These are phyloP conservation scores for Tubosaeta sp. DNA, from an alignment of 768 basidiomycete species.

Conservation along the genomic window DNA sequence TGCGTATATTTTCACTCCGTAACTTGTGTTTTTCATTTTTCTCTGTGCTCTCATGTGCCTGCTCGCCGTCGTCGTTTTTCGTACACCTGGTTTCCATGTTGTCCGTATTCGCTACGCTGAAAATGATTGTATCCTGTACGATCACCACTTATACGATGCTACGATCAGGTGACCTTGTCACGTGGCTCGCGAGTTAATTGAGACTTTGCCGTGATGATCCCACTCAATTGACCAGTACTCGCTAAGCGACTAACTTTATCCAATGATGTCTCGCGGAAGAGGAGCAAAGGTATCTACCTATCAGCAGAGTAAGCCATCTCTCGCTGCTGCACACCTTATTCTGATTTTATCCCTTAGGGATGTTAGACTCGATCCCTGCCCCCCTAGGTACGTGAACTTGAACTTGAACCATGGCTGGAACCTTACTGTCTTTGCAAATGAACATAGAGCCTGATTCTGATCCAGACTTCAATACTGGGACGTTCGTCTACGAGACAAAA, in stretches of 20 bases:
- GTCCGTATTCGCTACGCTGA: conserved; percentile 25
- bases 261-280: conserved; percentile 16
- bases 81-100: conserved; percentile 26
- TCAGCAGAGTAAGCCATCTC: conserved; percentile 15
- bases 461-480: conserved; percentile 31
- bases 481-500: conserved; percentile 28
- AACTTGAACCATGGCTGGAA: background rate
- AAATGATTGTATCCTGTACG: conserved; percentile 32
- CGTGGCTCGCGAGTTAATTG: conserved; percentile 4
- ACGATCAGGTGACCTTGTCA: conserved; percentile 16
- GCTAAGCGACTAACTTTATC: background rate
- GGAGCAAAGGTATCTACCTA: conserved; percentile 13
- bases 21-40: conserved; percentile 19
- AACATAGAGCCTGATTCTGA: conserved; percentile 30
- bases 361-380: conserved; percentile 28
- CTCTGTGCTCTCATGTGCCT: conserved; percentile 27
- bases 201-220: background rate
- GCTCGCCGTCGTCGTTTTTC: conserved; percentile 8
- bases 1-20: conserved; percentile 9
- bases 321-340: background rate
- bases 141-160: conserved; percentile 8
- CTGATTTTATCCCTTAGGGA: conserved; percentile 15
- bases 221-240: background rate
- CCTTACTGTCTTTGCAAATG: background rate
- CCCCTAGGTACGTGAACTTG: conserved; percentile 30